phyloP scores from a whole-genome alignment of 768 basidiomycete genomes.

The Boletus insuetus region DNA sequence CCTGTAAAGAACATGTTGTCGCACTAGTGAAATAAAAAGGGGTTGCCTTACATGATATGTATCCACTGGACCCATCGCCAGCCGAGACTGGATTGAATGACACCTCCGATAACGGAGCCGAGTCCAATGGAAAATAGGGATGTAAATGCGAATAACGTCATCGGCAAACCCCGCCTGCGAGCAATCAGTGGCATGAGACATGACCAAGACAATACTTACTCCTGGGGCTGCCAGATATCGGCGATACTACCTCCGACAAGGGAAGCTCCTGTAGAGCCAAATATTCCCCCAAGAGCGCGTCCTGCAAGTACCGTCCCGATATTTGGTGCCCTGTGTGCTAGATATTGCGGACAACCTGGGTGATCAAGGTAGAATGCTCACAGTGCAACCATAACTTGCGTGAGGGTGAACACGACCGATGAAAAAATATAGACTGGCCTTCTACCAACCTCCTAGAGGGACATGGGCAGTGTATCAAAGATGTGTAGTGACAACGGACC shows the following conservation, averaged over 20 bases:
- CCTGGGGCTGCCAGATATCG: constrained; percentile 63
- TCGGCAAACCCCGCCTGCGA: constrained; percentile 67
- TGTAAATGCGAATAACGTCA: constrained; percentile 63
- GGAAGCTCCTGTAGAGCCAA: constrained; percentile 61
- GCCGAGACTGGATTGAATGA: constrained; percentile 60
- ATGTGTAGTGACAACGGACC: constrained; percentile 7
- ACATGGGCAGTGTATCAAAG: neutral
- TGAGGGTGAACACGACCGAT: constrained; percentile 44
- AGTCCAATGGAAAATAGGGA: constrained; percentile 59
- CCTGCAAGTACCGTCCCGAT: constrained; percentile 56
- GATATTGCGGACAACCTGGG: neutral
- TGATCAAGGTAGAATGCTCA: constrained; percentile 8
- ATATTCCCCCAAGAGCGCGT: constrained; percentile 59
- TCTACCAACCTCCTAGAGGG: constrained; percentile 56
- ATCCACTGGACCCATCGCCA: constrained; percentile 89
- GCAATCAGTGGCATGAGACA: neutral
- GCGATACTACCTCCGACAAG: constrained; percentile 69
- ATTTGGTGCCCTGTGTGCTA: constrained; percentile 34
- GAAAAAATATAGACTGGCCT: constrained; percentile 59
- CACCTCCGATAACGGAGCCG: constrained; percentile 61
- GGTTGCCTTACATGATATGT: constrained; percentile 48
- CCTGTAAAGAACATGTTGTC: constrained; percentile 33
- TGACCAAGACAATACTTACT: constrained; percentile 39
- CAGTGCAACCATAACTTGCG: constrained; percentile 43
- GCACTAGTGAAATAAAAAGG: neutral